phyloP scores from a whole-genome alignment of 805 yeast genomes.

The Candida vartiovaarae region DNA sequence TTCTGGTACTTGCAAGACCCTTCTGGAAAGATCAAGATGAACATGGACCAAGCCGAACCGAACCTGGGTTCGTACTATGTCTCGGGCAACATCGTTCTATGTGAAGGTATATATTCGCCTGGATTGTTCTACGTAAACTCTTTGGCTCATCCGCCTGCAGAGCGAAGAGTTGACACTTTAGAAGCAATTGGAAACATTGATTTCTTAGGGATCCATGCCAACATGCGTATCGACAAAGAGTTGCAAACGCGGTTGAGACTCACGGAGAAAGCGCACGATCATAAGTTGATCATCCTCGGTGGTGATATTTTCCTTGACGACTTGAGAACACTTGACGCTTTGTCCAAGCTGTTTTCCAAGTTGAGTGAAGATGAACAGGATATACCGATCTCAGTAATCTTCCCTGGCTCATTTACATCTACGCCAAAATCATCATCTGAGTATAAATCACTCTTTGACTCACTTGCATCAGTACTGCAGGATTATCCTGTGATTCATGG shows the following conservation, averaged over 20 bases:
- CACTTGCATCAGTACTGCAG: conserved; percentile 58
- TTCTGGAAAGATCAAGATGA: conserved; percentile 59
- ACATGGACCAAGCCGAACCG: conserved; percentile 53
- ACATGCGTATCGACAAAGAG: conserved; percentile 53
- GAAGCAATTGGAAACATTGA: conserved; percentile 78
- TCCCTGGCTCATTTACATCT: conserved; percentile 77
- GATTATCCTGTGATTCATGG: conserved; percentile 47
- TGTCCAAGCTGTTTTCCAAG: conserved; percentile 52
- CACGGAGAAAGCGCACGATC: conserved; percentile 53
- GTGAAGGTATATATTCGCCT: conserved; percentile 78
- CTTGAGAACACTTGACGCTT: conserved; percentile 47
- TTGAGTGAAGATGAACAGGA: conserved; percentile 44
- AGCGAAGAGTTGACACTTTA: conserved; percentile 54
- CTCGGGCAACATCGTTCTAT: conserved; percentile 71
- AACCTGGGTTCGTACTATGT: conserved; percentile 58
- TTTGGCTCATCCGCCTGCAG: conserved; percentile 86
- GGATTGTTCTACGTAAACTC: conserved; percentile 66
- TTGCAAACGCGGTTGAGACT: conserved; percentile 47
- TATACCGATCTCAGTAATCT: conserved; percentile 61
- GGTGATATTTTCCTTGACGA: conserved; percentile 66
- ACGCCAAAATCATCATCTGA: conserved; percentile 52
- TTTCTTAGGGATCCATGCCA: conserved; percentile 45
- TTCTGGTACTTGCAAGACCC: conserved; percentile 76
- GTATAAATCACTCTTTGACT: conserved; percentile 66
- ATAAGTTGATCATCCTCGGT: conserved; percentile 66